Conservation (phyloP, 257 asterid species). For the Henckelia pumila region DNA sequence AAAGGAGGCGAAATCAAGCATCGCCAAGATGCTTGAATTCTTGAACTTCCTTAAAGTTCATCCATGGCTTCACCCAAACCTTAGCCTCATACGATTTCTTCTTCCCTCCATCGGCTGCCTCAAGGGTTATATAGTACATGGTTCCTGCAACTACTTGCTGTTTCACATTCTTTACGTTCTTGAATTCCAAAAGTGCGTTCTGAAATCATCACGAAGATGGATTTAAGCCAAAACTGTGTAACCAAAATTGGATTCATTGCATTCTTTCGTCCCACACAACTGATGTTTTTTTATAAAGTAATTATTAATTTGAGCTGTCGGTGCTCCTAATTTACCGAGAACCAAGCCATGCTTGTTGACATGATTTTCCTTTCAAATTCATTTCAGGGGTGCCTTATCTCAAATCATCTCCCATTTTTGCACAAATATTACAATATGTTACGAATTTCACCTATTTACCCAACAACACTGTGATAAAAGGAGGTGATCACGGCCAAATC, state of each 20-base stretch:
- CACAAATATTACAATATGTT: not conserved
- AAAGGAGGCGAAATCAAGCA: slow-evolving; percentile 30
- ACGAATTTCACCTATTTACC: not conserved
- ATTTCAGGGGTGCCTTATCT: not conserved
- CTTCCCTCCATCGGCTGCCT: slow-evolving; percentile 62
- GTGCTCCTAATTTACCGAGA: not conserved
- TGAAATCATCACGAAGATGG: slow-evolving; percentile 28
- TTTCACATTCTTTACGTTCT: slow-evolving; percentile 74
- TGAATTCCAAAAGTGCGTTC: slow-evolving; percentile 65
- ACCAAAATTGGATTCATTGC: not conserved
- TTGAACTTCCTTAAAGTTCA: slow-evolving; percentile 77
- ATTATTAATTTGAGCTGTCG: not conserved
- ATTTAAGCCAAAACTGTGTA: too few relatives aligned
- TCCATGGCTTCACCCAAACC: slow-evolving; percentile 92
- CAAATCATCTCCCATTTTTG: not conserved
- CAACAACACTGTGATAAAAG: not conserved
- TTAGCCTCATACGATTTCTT: slow-evolving; percentile 77
- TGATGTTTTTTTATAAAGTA: not conserved
- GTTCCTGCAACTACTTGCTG: slow-evolving; percentile 79
- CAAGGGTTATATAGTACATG: slow-evolving; percentile 66
- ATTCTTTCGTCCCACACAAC: not conserved
- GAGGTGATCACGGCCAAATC: not conserved
- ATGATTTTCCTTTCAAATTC: not conserved
- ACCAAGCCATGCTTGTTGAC: not conserved
- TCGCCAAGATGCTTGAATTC: slow-evolving; percentile 68